These are phyloP conservation scores for Microthlaspi erraticum DNA, from an alignment of 345 rosid species.

Conservation along the genomic window DNA sequence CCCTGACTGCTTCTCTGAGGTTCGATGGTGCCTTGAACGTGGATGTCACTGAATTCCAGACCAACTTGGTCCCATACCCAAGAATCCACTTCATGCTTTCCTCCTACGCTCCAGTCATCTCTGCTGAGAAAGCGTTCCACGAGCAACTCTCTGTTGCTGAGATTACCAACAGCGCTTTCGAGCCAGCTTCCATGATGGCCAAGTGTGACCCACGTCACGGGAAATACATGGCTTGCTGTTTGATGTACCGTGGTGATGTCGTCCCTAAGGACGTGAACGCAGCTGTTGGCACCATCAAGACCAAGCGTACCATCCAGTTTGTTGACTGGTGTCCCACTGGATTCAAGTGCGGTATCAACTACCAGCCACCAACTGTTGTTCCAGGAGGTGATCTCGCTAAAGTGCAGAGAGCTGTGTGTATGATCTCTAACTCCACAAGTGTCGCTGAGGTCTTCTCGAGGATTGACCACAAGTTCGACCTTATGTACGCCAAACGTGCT, in stretches of 20 bases:
- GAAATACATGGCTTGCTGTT: constrained; percentile 85
- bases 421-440: constrained; percentile 82
- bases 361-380: constrained; percentile 83
- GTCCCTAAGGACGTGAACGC: constrained; percentile 82
- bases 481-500: constrained; percentile 79
- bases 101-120: constrained; percentile 78
- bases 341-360: constrained; percentile 76
- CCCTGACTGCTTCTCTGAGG: constrained; percentile 80
- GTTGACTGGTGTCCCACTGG: constrained; percentile 90
- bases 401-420: constrained; percentile 80
- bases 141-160: constrained; percentile 72
- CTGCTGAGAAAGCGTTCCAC: constrained; percentile 62
- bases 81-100: constrained; percentile 91
- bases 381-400: constrained; percentile 86
- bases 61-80: constrained; percentile 82
- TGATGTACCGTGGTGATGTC: constrained; percentile 85
- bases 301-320: constrained; percentile 74
- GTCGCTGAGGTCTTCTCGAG: constrained; percentile 81
- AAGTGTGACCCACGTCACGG: constrained; percentile 89
- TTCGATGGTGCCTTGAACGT: constrained; percentile 84
- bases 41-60: constrained; percentile 80
- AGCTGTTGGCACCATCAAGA: constrained; percentile 77
- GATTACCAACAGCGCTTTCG: constrained; percentile 62
- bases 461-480: constrained; percentile 77
- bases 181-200: constrained; percentile 68